These are phyloP conservation scores for Metarhizium guizhouense DNA, from an alignment of 2,329 filamentous ascomycete genomes.

Conservation along the genomic window DNA sequence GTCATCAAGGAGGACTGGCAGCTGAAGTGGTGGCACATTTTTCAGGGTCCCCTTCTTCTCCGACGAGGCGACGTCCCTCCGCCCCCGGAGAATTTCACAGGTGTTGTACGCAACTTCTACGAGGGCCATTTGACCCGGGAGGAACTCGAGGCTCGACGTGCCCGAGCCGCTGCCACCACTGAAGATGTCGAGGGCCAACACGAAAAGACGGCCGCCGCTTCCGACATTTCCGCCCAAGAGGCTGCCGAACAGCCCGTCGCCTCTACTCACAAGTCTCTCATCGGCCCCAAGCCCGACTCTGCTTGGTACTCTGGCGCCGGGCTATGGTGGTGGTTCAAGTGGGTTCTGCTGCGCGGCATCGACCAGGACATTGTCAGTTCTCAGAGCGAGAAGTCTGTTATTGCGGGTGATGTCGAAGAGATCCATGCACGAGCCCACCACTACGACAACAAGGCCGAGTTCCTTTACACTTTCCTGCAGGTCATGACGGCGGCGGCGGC, in stretches of 20 bases:
- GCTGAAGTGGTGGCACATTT: slow-evolving; percentile 45
- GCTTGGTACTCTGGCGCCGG: slow-evolving; percentile 33
- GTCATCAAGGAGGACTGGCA: slow-evolving; percentile 54
- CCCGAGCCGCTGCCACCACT: slow-evolving; percentile 11
- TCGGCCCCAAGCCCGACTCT: slow-evolving; percentile 32
- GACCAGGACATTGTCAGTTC: slow-evolving; percentile 31
- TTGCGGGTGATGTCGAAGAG: slow-evolving; percentile 44
- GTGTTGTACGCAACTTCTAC: slow-evolving; percentile 45
- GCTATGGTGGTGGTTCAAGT: slow-evolving; percentile 36
- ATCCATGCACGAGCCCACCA: slow-evolving; percentile 48
- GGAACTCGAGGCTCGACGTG: slow-evolving; percentile 35
- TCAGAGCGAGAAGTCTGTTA: slow-evolving; percentile 27
- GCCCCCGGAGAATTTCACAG: slow-evolving; percentile 31
- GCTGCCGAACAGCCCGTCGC: slow-evolving; percentile 21
- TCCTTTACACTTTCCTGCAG: slow-evolving; percentile 51
- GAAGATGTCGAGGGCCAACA: slow-evolving; percentile 16
- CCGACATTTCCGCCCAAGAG: slow-evolving; percentile 4
- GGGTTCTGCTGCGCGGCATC: slow-evolving; percentile 36
- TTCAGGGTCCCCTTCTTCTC: slow-evolving; percentile 44
- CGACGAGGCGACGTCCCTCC: slow-evolving; percentile 30
- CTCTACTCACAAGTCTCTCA: slow-evolving; percentile 18
- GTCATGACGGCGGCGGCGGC: slow-evolving; percentile 52
- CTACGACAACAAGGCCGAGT: slow-evolving; percentile 54
- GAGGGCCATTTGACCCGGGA: slow-evolving; percentile 45
- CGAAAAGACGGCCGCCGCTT: slow-evolving; percentile 15